Percentiles rank a stretch among this genome's conserved stretches.
Evolutionary conservation across 2,329 filamentous ascomycete genomes (phyloP).

Genomic region (Pseudogymnoascus sp.): DNA sequence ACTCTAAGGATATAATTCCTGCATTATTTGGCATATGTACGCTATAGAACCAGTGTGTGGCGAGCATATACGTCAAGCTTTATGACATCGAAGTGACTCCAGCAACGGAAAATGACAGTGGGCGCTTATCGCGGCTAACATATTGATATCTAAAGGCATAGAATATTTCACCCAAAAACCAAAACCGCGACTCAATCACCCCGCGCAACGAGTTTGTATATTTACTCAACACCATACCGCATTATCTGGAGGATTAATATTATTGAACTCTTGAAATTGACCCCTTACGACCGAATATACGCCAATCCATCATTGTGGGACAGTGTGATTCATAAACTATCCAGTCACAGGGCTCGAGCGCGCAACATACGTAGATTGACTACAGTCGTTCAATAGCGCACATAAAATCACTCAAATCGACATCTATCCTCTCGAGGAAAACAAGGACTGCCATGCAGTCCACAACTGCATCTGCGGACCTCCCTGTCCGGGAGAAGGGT

Average conservation of each 20-base stretch:
- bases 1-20: not conserved
- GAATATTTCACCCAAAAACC: conserved; percentile 2
- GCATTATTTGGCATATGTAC: not conserved
- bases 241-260: not conserved
- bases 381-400: not conserved
- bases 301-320: not conserved
- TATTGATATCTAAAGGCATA: not conserved
- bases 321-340: not conserved
- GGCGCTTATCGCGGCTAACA: conserved; percentile 6
- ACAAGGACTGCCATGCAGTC: conserved; percentile 1
- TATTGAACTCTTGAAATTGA: conserved; percentile 1
- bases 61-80: not conserved
- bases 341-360: not conserved
- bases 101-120: not conserved
- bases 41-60: not conserved
- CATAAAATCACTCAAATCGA: not conserved
- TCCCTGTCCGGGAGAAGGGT: conserved; percentile 4
- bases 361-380: not conserved
- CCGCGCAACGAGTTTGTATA: not conserved
- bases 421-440: not conserved
- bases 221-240: conserved; percentile 8
- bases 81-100: not conserved
- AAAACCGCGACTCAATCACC: not conserved
- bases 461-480: not conserved
- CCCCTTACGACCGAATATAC: not conserved